Evolutionary conservation across 2,329 filamentous ascomycete genomes (phyloP).

Genomic region (Colletotrichum paranaense): DNA sequence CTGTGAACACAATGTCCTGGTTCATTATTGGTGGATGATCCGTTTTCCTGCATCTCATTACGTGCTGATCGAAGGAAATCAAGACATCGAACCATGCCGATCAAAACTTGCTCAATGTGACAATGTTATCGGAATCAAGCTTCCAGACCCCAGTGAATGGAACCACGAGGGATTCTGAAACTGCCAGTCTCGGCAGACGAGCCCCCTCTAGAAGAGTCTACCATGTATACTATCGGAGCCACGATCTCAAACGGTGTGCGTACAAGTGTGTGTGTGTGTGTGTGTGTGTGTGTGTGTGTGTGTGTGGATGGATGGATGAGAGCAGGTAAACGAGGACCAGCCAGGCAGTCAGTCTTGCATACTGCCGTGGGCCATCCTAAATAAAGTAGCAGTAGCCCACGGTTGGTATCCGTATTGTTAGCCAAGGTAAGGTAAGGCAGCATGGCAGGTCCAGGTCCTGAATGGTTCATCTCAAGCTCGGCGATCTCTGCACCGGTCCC

Average conservation of each 20-base stretch:
- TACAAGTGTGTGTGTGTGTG: neutral
- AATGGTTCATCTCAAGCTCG: conserved; percentile 32
- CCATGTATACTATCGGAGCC: neutral
- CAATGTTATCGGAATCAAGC: neutral
- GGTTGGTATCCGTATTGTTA: no score
- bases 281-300: neutral
- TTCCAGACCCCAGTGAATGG: neutral
- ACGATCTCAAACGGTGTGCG: conserved; percentile 14
- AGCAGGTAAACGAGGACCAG: neutral
- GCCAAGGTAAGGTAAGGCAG: neutral
- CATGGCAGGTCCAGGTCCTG: neutral
- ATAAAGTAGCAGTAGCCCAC: neutral
- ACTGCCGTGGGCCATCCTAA: neutral
- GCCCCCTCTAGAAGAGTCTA: neutral
- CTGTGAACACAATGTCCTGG: neutral
- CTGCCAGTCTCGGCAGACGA: neutral
- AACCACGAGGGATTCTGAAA: conserved; percentile 1
- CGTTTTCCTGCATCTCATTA: neutral
- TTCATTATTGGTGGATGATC: neutral
- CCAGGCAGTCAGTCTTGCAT: neutral
- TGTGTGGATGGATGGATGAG: neutral
- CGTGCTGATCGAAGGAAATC: neutral
- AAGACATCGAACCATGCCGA: neutral
- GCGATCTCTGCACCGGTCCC: conserved; percentile 17
- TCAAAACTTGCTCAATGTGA: neutral